Evolutionary conservation across 306 rosid genomes (phyloP).

Genomic region (Medicago truncatula): MtrunA17r5.0-ANR NC_053047.1:193001-193500

Average conservation of each 20-base stretch:
- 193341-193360: no score
- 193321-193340: no score
- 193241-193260: constrained; percentile 64
- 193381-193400: no score
- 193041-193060: constrained; percentile 40
- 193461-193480: no score
- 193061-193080: constrained; percentile 72
- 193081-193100: constrained; percentile 68
- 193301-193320: neutral
- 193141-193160: constrained; percentile 50
- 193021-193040: neutral
- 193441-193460: no score
- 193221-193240: constrained; percentile 51
- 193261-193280: constrained; percentile 57
- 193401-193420: neutral
- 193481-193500: no score
- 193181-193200: constrained; percentile 55
- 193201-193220: constrained; percentile 61
- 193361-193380: no score
- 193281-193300: constrained; percentile 52
- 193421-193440: no score
- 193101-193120: constrained; percentile 53
- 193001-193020: neutral
- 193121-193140: constrained; percentile 50
- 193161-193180: constrained; percentile 51